phyloP scores from a whole-genome alignment of 2,329 filamentous ascomycete species.

The Xylaria digitata region DNA sequence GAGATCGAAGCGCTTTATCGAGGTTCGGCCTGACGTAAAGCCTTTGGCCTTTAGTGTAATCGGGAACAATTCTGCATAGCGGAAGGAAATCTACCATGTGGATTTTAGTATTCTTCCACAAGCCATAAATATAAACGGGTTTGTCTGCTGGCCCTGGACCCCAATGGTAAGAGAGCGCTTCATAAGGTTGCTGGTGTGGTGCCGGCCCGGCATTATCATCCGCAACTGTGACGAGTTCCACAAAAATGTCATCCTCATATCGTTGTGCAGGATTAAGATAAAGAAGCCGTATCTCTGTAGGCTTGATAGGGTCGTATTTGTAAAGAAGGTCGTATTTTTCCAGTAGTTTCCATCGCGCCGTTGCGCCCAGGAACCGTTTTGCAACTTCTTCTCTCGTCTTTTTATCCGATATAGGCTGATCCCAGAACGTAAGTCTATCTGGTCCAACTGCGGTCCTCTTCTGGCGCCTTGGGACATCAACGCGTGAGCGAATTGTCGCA shows the following conservation, averaged over 20 bases:
- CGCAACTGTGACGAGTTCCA: not conserved
- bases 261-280: constrained; percentile 7
- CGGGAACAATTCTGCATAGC: not conserved
- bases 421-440: not conserved
- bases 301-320: not conserved
- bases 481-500: not conserved
- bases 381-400: not conserved
- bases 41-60: not conserved
- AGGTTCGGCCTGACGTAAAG: not conserved
- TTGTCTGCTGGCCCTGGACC: not conserved
- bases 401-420: constrained; percentile 4
- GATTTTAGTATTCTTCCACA: not conserved
- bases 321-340: constrained; percentile 10
- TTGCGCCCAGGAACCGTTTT: constrained; percentile 2
- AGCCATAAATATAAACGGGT: not conserved
- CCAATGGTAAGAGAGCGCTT: constrained; percentile 4
- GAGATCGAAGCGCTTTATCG: not conserved
- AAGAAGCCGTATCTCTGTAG: constrained; percentile 10
- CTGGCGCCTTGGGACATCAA: constrained; percentile 2
- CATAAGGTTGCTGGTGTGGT: not conserved
- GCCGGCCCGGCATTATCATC: not conserved
- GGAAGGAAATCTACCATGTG: not conserved
- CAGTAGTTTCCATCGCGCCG: not conserved
- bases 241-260: constrained; percentile 1
- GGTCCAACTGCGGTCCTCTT: not conserved